Conservation (phyloP, 208 protist genomes). For the Trichomonas vaginalis region DNA sequence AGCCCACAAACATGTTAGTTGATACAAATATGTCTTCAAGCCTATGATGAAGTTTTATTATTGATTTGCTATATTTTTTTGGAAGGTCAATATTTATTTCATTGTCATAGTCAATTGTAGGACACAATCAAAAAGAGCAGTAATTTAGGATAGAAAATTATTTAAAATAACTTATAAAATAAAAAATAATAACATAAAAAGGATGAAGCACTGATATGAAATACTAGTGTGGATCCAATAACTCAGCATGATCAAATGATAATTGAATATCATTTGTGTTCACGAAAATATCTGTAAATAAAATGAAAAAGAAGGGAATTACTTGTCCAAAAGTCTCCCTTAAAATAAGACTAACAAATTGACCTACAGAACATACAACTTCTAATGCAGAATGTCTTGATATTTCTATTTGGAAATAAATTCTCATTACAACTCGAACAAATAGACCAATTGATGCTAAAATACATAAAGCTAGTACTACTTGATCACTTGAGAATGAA, state of each 20-base stretch:
- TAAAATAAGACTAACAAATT: not conserved
- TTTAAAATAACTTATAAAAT: too few species aligned
- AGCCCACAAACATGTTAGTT: too few species aligned
- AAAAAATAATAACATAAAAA: too few species aligned
- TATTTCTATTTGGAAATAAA: not conserved
- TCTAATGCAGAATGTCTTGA: not conserved
- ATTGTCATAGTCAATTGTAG: too few species aligned
- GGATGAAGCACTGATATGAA: too few species aligned
- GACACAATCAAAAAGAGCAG: too few species aligned
- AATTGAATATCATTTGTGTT: not conserved
- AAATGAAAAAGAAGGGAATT: not conserved
- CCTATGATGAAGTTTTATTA: too few species aligned
- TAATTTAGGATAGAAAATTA: too few species aligned
- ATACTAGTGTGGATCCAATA: too few species aligned
- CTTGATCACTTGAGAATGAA: not conserved
- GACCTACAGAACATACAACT: not conserved
- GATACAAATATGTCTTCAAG: too few species aligned
- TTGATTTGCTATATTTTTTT: too few species aligned
- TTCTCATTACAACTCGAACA: not conserved
- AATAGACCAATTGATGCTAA: not conserved
- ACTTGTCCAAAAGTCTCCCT: not conserved
- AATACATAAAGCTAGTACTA: not conserved
- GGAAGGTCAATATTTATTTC: too few species aligned
- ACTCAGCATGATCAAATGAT: not conserved
- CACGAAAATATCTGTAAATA: not conserved